phyloP scores from a whole-genome alignment of 73 alveolate species.

The Paramecium biaurelia region DNA sequence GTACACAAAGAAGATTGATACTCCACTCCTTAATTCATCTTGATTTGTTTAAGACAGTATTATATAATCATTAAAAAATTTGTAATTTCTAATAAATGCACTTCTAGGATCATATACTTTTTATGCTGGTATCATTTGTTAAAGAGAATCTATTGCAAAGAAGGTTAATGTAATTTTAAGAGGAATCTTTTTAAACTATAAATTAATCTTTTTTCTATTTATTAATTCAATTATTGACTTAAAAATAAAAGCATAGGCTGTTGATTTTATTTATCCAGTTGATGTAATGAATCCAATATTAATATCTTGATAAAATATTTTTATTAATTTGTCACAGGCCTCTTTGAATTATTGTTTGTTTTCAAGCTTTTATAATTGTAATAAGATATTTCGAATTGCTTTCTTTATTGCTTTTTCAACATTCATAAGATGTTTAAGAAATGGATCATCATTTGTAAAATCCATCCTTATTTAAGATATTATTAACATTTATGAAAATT shows the following conservation, averaged over 20 bases:
- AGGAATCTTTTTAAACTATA: constrained; percentile 36
- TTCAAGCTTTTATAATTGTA: background rate
- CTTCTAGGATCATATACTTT: background rate
- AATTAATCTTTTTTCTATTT: constrained; percentile 39
- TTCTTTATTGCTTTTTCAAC: constrained; percentile 44
- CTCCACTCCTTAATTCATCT: constrained; percentile 45
- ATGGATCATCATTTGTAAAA: constrained; percentile 54
- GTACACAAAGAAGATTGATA: constrained; percentile 36
- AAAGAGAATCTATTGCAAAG: constrained; percentile 18
- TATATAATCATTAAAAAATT: constrained; percentile 13
- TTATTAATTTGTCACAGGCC: constrained; percentile 30
- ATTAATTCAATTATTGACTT: background rate
- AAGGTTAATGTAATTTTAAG: constrained; percentile 30
- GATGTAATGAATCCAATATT: constrained; percentile 48
- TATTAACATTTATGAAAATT: background rate
- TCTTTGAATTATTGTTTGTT: constrained; percentile 22
- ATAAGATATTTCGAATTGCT: constrained; percentile 5
- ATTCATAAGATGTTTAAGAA: constrained; percentile 38
- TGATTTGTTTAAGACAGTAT: constrained; percentile 4
- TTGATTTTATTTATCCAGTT: constrained; percentile 46
- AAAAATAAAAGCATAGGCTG: background rate
- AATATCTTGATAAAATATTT: constrained; percentile 31
- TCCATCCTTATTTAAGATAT: constrained; percentile 44
- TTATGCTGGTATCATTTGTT: background rate
- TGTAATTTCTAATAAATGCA: constrained; percentile 31